Percentiles rank a stretch among this genome's conserved stretches.
Conservation (phyloP, 164 flowering plant genomes). For the Vitis vinifera region ASM3070453v1 NC_081818.1:1656501-1657000, state of each 20-base stretch:
- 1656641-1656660: conserved; percentile 74
- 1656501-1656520: conserved; percentile 68
- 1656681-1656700: not conserved
- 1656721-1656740: not conserved
- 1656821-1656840: conserved; percentile 45
- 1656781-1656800: conserved; percentile 32
- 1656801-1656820: conserved; percentile 46
- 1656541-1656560: conserved; percentile 67
- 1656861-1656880: conserved; percentile 83
- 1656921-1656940: conserved; percentile 88
- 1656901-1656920: conserved; percentile 78
- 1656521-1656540: conserved; percentile 67
- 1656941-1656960: conserved; percentile 21
- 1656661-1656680: conserved; percentile 58
- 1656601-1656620: conserved; percentile 10
- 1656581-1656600: conserved; percentile 1
- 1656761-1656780: conserved; percentile 35
- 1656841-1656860: conserved; percentile 52
- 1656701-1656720: not conserved
- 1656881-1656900: conserved; percentile 40
- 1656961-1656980: conserved; percentile 4
- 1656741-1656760: not conserved
- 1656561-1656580: conserved; percentile 15
- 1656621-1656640: conserved; percentile 25
- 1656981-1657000: not conserved